These are phyloP conservation scores for Flammula alnicola DNA, from an alignment of 1,284 basidiomycete genomes.

Conservation along the genomic window DNA sequence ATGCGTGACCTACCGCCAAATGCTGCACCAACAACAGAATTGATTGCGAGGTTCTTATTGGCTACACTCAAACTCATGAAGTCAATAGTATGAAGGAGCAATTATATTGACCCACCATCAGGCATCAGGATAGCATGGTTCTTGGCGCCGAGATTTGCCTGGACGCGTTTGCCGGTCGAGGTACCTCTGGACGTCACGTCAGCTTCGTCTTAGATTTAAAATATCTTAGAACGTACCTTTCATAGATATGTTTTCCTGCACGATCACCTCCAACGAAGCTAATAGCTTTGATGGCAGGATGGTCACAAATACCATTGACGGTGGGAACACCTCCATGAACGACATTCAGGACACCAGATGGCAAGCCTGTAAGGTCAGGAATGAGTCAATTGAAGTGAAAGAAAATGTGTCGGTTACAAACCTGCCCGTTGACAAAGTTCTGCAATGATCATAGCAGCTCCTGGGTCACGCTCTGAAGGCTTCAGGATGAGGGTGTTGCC, in stretches of 20 bases:
- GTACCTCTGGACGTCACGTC: constrained; percentile 60
- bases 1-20: constrained; percentile 73
- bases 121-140: constrained; percentile 97
- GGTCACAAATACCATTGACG: constrained; percentile 94
- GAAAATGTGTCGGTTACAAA: constrained; percentile 25
- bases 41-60: constrained; percentile 92
- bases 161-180: constrained; percentile 90
- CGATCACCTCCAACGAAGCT: constrained; percentile 97
- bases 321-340: constrained; percentile 90
- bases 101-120: constrained; percentile 84
- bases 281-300: constrained; percentile 91
- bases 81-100: no score
- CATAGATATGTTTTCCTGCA: constrained; percentile 94
- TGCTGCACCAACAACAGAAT: constrained; percentile 93
- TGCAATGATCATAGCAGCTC: constrained; percentile 96
- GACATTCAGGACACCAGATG: constrained; percentile 83
- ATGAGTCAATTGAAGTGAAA: neutral
- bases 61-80: no score
- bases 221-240: constrained; percentile 54
- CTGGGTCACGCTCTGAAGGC: constrained; percentile 95
- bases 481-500: constrained; percentile 96
- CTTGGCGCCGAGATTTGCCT: constrained; percentile 94
- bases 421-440: constrained; percentile 90
- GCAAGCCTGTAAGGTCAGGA: constrained; percentile 56
- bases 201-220: neutral